These are phyloP conservation scores for Apiospora phragmitis DNA, from an alignment of 2,329 filamentous ascomycete species.

Conservation along the genomic window DNA sequence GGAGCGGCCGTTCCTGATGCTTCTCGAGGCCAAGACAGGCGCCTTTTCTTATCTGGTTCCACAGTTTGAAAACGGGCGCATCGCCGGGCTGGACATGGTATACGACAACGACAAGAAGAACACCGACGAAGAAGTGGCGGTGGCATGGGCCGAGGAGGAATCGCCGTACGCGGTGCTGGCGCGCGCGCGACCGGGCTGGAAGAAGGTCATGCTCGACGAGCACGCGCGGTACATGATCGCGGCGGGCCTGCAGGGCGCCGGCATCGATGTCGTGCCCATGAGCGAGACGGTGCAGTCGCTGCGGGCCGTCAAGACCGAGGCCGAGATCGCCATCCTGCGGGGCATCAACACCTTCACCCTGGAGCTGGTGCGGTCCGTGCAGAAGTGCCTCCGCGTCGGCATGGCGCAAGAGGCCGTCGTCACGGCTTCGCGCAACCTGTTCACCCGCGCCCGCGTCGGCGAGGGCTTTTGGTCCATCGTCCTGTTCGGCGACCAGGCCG, in stretches of 20 bases:
- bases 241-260: conserved; percentile 25
- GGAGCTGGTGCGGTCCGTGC: conserved; percentile 28
- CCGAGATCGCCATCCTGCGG: conserved; percentile 28
- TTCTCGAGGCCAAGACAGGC: conserved; percentile 23
- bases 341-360: conserved; percentile 31
- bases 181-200: conserved; percentile 17
- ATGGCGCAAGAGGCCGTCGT: conserved; percentile 28
- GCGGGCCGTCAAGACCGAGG: conserved; percentile 28
- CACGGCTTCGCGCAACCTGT: conserved; percentile 21
- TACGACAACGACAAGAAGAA: conserved; percentile 14
- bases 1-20: conserved; percentile 29
- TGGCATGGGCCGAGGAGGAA: conserved; percentile 29
- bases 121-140: conserved; percentile 17
- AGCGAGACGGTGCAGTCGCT: conserved; percentile 25
- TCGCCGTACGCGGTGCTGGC: conserved; percentile 28
- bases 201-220: conserved; percentile 30
- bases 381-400: conserved; percentile 26
- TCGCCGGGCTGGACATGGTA: conserved; percentile 30
- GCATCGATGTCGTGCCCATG: conserved; percentile 30
- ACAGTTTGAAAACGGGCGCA: conserved; percentile 30
- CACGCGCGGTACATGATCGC: conserved; percentile 32
- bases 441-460: conserved; percentile 26
- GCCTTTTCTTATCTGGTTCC: conserved; percentile 30
- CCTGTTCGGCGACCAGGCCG: conserved; percentile 30
- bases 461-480: conserved; percentile 29